Conservation (phyloP, 2,329 filamentous ascomycete genomes). For the Pseudopyrenochaeta lycopersici region DNA sequence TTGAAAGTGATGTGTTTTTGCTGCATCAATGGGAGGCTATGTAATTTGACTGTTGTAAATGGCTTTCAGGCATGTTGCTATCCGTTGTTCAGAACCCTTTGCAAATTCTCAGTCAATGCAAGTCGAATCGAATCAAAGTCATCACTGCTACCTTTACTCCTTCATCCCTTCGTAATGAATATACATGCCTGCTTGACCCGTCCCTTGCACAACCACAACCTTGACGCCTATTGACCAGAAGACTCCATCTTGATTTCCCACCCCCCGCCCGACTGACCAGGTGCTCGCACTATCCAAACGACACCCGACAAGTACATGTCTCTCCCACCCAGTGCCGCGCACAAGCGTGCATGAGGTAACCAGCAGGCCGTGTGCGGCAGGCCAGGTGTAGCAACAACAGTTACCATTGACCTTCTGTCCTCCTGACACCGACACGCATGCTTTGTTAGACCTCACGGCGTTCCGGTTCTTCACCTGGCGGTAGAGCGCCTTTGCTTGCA, state of each 20-base stretch:
- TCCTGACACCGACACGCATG: not conserved
- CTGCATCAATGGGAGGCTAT: too few species aligned
- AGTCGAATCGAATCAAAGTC: too few species aligned
- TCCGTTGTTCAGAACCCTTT: too few species aligned
- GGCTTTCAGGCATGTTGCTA: too few species aligned
- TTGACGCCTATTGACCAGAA: too few species aligned
- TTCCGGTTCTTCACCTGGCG: constrained; percentile 3
- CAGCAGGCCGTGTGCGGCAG: constrained; percentile 1
- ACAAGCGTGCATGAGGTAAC: not conserved
- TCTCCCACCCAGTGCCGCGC: constrained; percentile 8
- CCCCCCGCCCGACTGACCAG: not conserved
- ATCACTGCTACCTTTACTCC: too few species aligned
- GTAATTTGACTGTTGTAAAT: too few species aligned
- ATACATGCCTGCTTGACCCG: too few species aligned
- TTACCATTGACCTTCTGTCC: not conserved
- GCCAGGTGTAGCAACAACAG: constrained; percentile 4
- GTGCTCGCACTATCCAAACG: not conserved
- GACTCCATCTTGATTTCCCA: not conserved
- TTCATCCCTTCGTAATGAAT: too few species aligned
- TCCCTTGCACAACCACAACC: not conserved
- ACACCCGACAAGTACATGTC: constrained; percentile 1
- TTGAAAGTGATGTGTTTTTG: too few species aligned
- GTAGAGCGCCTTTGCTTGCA: not conserved
- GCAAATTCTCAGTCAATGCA: too few species aligned
- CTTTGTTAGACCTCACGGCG: not conserved